Evolutionary conservation across 768 basidiomycete species (phyloP), one percentile per base, ranked within the genome.

Genomic region (Boletus patriciae): DNA sequence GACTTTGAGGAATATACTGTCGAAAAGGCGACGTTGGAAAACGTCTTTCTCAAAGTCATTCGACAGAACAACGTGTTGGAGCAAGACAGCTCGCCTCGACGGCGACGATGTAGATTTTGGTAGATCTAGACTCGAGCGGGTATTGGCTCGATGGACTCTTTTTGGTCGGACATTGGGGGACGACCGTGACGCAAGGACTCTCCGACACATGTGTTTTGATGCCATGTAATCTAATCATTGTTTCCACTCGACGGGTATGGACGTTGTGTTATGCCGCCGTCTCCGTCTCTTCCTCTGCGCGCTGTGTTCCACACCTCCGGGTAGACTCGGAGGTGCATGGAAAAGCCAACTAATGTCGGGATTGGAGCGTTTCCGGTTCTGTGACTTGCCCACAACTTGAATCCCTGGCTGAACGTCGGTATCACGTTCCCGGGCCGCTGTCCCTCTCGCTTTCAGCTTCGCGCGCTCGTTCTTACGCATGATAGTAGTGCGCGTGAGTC

Each of bases 1-100:
- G 78, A 80, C 63, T 85, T 85, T 57, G 68, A 79, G 2, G 86
- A 90, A 60, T 87, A 87, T 55, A 87, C 86, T 0, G 86, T 88
- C 11, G 88, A 88, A 70, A 83, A 81, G 53, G 82, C 84, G 10
- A 83, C 83, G 7, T 62, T 89, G 59, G 88, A 90, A 69, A 88
- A 84, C 58, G 84, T 87, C 16, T 90, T 90, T 70, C 66, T 89
- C 62, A 85, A 86, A 66, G 84, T 87, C 19, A 85, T 87, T 55
- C 72, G 85, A 55, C 81, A 80, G 61, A 83, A 86, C 51, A 74
- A 84, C 61, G 80, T 85, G 3, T 61, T 70, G 13, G 86, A 87
- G 64, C 76, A 80, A 60, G 78, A 80, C 50, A 62, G 33, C 4
- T 9, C 21, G 11, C 44, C 55, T 36, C 47, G 47, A 27, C 53